Evolutionary conservation across 208 protist species (phyloP), one percentile per base, ranked within the genome.

Genomic region (Angomonas deanei): DNA sequence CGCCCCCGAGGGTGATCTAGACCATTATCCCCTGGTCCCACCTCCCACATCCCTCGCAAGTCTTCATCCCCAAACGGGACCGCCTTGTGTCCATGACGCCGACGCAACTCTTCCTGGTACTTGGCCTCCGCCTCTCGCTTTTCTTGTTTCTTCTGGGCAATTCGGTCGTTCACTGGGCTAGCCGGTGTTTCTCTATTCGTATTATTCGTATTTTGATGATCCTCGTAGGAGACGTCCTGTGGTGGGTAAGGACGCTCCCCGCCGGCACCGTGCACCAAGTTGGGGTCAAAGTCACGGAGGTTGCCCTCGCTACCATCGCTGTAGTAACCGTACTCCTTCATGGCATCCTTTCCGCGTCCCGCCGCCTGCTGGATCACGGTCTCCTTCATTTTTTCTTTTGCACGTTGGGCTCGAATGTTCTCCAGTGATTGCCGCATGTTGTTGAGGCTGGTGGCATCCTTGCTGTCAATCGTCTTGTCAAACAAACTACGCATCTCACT

Each of bases 341-440:
- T 60, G 21, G 68, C 60, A 54, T 73, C 64, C 62, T 42, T 52
- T 38, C 66, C 70, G 2, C 48, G 26, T n/a, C 56, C 54, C n/a
- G 70, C 70, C 19, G 81, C 54, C 53, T 82, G 76, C 39, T 86
- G 86, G 72, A 92, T 74, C 34, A 77, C 81, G 2, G 76, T 81
- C 62, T 92, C 85, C 75, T 91, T 92, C 89, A 93, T 93, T 46
- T 83, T 88, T 46, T 90, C 82, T 78, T 86, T 91, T 21, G 76
- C 79, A 0, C 84, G 76, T 70, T 86, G 80, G 21, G 82, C 78
- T 17, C 81, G 78, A 23, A 93, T 90, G 68, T 89, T 93, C 68
- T 96, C 86, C 19, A 96, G 68, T 17, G 85, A 91, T 74, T 91
- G 77, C 59, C 88, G 82, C 78, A 92, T 80, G 79, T 80, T 84